These are phyloP conservation scores for Talaromyces sp. DNA, from an alignment of 2,329 filamentous ascomycete species.

Conservation along the genomic window DNA sequence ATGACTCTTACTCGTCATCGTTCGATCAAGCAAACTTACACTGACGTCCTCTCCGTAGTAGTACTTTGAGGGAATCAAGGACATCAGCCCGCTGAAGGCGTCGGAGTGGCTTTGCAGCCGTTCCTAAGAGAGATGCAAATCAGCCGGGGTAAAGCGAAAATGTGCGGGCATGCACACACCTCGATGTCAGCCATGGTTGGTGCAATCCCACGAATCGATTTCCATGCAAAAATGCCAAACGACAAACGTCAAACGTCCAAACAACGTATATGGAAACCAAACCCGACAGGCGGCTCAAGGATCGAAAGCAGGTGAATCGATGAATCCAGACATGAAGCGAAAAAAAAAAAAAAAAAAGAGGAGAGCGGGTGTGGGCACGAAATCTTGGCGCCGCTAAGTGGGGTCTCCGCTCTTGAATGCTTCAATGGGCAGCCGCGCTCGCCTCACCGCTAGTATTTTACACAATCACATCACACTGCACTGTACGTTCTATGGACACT, in stretches of 20 bases:
- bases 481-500: too few species aligned
- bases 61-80: constrained; percentile 81
- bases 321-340: not conserved
- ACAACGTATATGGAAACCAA: not conserved
- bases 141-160: constrained; percentile 10
- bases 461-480: not conserved
- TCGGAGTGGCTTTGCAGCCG: constrained; percentile 53
- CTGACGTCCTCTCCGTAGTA: constrained; percentile 84
- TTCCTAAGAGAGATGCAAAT: constrained; percentile 31
- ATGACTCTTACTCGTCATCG: not conserved
- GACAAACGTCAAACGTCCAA: not conserved
- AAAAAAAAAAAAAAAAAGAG: constrained; percentile 36
- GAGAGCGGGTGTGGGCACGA: constrained; percentile 33
- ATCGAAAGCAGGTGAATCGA: not conserved
- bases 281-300: not conserved
- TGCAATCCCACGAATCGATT: not conserved
- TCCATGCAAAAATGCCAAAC: constrained; percentile 1
- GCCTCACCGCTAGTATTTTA: not conserved
- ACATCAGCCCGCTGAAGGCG: constrained; percentile 81
- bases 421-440: not conserved
- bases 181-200: constrained; percentile 33
- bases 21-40: constrained; percentile 50
- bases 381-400: constrained; percentile 28
- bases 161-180: constrained; percentile 22
- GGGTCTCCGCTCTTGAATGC: not conserved